phyloP scores from a whole-genome alignment of 495 filamentous ascomycete species.

The Penicillium paxilli region DNA sequence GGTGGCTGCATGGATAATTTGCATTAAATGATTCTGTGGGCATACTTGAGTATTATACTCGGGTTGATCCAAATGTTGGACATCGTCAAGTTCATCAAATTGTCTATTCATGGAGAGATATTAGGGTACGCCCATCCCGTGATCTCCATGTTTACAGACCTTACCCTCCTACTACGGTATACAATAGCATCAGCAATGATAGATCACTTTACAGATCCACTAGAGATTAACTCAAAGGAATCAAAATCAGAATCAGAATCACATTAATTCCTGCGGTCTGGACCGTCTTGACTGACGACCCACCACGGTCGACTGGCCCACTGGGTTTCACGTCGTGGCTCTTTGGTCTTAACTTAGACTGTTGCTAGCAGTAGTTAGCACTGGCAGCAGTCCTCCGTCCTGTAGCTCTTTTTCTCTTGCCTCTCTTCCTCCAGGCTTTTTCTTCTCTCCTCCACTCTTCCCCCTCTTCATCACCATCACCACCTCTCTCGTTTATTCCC shows the following conservation, averaged over 20 bases:
- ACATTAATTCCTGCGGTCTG: constrained; percentile 3
- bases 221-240: too few relatives aligned
- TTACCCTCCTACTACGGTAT: too few relatives aligned
- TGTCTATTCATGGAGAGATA: too few relatives aligned
- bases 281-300: constrained; percentile 13
- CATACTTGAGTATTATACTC: too few relatives aligned
- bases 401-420: too few relatives aligned
- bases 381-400: background rate
- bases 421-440: too few relatives aligned
- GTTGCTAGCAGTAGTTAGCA: background rate
- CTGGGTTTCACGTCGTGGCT: constrained; percentile 13
- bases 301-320: constrained; percentile 19
- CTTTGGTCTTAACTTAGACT: background rate
- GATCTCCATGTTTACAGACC: too few relatives aligned
- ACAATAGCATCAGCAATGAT: too few relatives aligned
- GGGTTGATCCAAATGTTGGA: too few relatives aligned
- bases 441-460: background rate
- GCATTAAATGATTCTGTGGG: background rate
- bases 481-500: background rate
- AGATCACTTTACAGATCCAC: too few relatives aligned
- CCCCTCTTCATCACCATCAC: background rate
- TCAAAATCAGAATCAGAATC: background rate
- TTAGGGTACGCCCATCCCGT: too few relatives aligned
- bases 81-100: too few relatives aligned
- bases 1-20: constrained; percentile 5